Evolutionary conservation across 257 asterid genomes (phyloP).

Genomic region (Buddleja alternifolia): DNA sequence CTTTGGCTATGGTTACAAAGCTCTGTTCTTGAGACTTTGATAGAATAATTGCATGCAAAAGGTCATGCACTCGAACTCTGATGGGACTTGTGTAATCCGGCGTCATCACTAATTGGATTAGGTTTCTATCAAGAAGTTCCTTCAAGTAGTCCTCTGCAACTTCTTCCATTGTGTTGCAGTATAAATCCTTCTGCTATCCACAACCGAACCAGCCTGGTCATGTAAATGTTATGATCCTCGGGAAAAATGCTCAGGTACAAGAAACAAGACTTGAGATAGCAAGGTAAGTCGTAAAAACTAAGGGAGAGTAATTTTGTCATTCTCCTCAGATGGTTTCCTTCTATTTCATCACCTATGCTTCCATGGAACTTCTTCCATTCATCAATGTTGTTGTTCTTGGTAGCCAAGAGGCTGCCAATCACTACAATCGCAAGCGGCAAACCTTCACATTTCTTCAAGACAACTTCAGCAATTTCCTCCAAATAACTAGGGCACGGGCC

Average conservation of each 20-base stretch:
- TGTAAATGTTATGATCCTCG: neutral
- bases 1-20: neutral
- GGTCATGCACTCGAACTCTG: conserved; percentile 10
- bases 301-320: neutral
- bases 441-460: too few relatives aligned
- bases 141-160: neutral
- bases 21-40: conserved; percentile 17
- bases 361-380: conserved; percentile 24
- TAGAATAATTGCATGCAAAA: neutral
- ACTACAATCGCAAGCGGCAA: too few relatives aligned
- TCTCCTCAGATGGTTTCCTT: conserved; percentile 1
- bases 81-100: neutral
- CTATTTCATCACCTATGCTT: conserved; percentile 33
- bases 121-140: conserved; percentile 10
- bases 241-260: conserved; percentile 22
- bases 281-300: too few relatives aligned
- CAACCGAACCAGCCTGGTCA: neutral
- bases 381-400: too few relatives aligned
- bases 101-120: neutral
- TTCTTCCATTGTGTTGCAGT: conserved; percentile 14
- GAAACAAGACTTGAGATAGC: too few relatives aligned
- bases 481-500: conserved; percentile 25
- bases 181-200: conserved; percentile 26
- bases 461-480: neutral
- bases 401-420: too few relatives aligned